A percentile compares a stretch with the other conserved stretches of the same genome.
These are phyloP conservation scores for Mycosphaerella sp. DNA, from an alignment of 2,329 filamentous ascomycete genomes.

Conservation along the genomic window DNA sequence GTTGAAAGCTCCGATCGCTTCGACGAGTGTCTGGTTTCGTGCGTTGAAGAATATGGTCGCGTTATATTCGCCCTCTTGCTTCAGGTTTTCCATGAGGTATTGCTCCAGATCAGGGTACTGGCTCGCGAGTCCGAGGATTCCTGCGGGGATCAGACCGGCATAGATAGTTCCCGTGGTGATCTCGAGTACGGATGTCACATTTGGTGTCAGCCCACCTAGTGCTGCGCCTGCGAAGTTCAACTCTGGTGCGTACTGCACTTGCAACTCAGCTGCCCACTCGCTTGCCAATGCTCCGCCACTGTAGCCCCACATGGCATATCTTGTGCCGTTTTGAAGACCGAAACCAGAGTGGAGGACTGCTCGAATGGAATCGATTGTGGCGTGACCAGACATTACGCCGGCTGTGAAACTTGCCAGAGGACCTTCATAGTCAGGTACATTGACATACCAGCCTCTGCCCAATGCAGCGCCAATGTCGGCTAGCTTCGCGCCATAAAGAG, in stretches of 20 bases:
- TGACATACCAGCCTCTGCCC: constrained; percentile 43
- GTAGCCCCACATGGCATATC: constrained; percentile 47
- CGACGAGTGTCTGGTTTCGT: constrained; percentile 24
- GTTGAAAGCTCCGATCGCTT: constrained; percentile 28
- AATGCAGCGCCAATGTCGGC: constrained; percentile 35
- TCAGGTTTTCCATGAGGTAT: constrained; percentile 29
- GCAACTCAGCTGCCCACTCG: constrained; percentile 49
- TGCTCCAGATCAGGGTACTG: constrained; percentile 32
- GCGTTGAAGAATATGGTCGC: constrained; percentile 33
- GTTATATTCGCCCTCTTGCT: constrained; percentile 30
- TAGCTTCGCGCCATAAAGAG: constrained; percentile 26
- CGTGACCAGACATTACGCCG: constrained; percentile 40
- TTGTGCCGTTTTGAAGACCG: constrained; percentile 18
- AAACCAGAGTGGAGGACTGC: constrained; percentile 34
- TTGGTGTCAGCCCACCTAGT: constrained; percentile 44
- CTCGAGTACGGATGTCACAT: constrained; percentile 36
- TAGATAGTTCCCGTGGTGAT: constrained; percentile 30
- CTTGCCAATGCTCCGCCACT: constrained; percentile 50
- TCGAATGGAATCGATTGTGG: constrained; percentile 41
- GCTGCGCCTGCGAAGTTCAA: constrained; percentile 46
- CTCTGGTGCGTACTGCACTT: constrained; percentile 49
- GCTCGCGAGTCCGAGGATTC: constrained; percentile 32
- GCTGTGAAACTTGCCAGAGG: constrained; percentile 40
- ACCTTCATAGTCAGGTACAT: constrained; percentile 43
- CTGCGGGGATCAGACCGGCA: constrained; percentile 33